These are phyloP conservation scores for Bromus sterilis DNA, from an alignment of 176 grass and related monocot species.

Conservation along the genomic window DNA sequence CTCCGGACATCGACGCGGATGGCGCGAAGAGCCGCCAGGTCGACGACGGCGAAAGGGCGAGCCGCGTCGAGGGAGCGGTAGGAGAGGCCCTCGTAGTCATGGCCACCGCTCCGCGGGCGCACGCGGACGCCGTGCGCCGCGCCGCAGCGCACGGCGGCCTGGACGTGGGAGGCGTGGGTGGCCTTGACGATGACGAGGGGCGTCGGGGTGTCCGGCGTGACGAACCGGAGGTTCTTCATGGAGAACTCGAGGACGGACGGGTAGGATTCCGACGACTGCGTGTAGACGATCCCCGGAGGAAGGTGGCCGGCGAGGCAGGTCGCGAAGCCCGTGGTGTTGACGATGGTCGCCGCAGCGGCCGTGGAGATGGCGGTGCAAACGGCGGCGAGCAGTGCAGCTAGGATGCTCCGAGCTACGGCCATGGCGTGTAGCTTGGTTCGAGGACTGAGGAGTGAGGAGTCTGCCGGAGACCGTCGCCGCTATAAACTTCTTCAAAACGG, in stretches of 20 bases:
- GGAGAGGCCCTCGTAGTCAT: conserved; percentile 75
- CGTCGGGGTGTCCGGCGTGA: conserved; percentile 37
- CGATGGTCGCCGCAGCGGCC: neutral
- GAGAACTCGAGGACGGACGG: conserved; percentile 34
- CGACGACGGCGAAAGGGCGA: conserved; percentile 32
- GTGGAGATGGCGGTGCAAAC: neutral
- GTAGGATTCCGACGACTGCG: conserved; percentile 22
- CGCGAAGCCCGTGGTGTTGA: conserved; percentile 21
- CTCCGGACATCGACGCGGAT: conserved; percentile 13
- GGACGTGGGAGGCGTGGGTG: conserved; percentile 33
- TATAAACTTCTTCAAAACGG: neutral
- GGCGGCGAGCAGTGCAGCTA: neutral
- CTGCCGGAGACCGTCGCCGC: no score
- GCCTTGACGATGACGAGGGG: conserved; percentile 40
- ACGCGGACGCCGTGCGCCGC: conserved; percentile 16
- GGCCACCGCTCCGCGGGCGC: conserved; percentile 57
- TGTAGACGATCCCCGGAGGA: conserved; percentile 19
- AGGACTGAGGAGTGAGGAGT: neutral
- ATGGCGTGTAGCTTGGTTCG: neutral
- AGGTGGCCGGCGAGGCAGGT: conserved; percentile 31
- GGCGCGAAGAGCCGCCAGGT: conserved; percentile 24
- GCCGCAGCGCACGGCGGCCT: conserved; percentile 43
- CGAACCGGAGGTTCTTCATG: conserved; percentile 55
- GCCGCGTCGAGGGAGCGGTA: conserved; percentile 28
- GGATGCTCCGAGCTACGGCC: neutral